Base-by-base conservation (phyloP, 495 filamentous ascomycete species). In the Lepraria neglecta region DNA sequence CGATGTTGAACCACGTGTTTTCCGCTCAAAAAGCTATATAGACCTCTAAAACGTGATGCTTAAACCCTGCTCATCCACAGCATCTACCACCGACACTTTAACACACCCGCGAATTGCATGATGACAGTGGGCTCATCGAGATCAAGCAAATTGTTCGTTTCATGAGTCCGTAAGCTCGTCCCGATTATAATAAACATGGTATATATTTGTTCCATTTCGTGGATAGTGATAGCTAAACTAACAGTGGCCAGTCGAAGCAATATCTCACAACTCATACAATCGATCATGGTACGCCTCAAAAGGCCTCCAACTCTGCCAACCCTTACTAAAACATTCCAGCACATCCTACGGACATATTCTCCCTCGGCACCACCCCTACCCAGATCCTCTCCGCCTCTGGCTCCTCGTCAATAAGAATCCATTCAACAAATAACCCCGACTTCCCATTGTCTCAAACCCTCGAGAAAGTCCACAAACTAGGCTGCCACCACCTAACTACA, bases 231-330 rank as follows among this genome's bases (percentile, higher is more conserved):
- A 15, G 28, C 4, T 31, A 19, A 30, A 31, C 40, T 63, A 17
- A 63, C 24, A 47, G 3, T 57, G 4, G 15, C 14, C 67, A 98
- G 95, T 97, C 94, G 58, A 96, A 96, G 77, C 95, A 97, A 88
- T 97, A 96, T 71, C 83, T 98, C 42, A 91, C 91, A 60, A 86
- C 85, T 60, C 90, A 95, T 75, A 91, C 91, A 14, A 81, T 94
- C 70, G 89, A 95, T 71, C 81, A 91, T 79, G 90, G 91, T 90
- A 59, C 46, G 43, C 12, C 10, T 19, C 3, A 51, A 38, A 33
- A 35, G 42, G 40, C 28, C 17, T 24, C 52, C 46, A 50, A 33
- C 42, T 17, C 30, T 27, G 11, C 19, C 35, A 31, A 48, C 27
- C 33, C 56, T 61, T 51, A 65, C 33, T 60, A 3, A 58, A 42